These are phyloP conservation scores for Venturia pyrina DNA, from an alignment of 2,329 filamentous ascomycete genomes.

Conservation along the genomic window DNA sequence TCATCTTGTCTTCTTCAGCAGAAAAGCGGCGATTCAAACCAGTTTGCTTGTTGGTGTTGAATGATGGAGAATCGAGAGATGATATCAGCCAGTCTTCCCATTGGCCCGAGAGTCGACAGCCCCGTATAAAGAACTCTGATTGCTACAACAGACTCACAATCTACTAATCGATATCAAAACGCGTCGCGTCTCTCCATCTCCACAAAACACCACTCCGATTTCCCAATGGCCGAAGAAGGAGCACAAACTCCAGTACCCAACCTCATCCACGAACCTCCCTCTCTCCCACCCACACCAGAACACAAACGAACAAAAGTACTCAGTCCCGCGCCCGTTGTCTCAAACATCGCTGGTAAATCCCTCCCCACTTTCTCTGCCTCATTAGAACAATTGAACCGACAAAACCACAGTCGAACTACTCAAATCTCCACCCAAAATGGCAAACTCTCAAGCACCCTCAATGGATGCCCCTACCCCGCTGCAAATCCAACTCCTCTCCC, in stretches of 20 bases:
- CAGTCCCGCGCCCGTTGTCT: conserved; percentile 27
- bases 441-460: conserved; percentile 17
- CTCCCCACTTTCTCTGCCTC: conserved; percentile 13
- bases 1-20: too few relatives aligned
- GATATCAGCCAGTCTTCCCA: too few relatives aligned
- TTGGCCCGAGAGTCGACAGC: too few relatives aligned
- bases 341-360: conserved; percentile 10
- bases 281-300: conserved; percentile 51
- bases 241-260: conserved; percentile 8
- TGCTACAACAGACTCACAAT: not conserved
- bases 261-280: conserved; percentile 17
- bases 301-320: conserved; percentile 69
- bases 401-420: not conserved
- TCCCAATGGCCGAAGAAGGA: conserved; percentile 8
- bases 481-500: conserved; percentile 78
- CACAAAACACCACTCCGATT: not conserved
- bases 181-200: not conserved
- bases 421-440: conserved; percentile 12
- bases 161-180: not conserved
- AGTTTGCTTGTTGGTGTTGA: not conserved
- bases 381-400: not conserved
- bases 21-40: too few relatives aligned
- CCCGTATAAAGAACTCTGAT: not conserved
- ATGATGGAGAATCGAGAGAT: not conserved
- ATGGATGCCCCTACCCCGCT: conserved; percentile 27